Evolutionary conservation across 2,329 filamentous ascomycete species (phyloP), one percentile per base, ranked within the genome.

Genomic region (Aspergillus sp.): DNA sequence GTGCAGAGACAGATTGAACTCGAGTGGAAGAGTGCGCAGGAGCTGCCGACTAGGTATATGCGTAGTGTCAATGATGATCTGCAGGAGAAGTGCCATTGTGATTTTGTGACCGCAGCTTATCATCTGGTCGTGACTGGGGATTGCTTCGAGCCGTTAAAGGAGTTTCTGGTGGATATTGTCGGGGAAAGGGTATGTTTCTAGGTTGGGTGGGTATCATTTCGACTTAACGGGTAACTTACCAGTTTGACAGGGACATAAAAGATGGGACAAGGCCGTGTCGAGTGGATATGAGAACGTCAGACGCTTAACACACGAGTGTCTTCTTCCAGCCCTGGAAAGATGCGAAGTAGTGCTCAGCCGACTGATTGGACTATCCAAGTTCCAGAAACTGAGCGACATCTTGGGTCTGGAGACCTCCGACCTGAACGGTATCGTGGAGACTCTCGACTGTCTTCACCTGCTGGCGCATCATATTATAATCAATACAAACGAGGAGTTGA

Each of bases 241-340:
- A 19, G 19, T 19, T 19, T 19, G 3, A 19, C 43, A 93, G 85
- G 89, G 89, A 0, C 87, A 94, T 58, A 96, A 95, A 67, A 78
- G 93, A 42, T 98, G 93, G 93, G 90, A 97, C 52, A 94, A 91
- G 60, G 84, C 86, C 4, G 85, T 94, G 2, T 77, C 80, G 1
- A 80, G 81, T 3, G 88, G 89, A 1, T 83, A 96, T 19, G 82
- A 87, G 49, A 84, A 81, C 45, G 76, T 97, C 7, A 80, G 88
- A 43, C 79, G 80, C 44, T 75, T 97, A 8, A 75, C 89, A 0
- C 90, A 95, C 60, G 85, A 95, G 61, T 90, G 94, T 63, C 81
- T 96, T 44, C 75, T 97, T 2, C 93, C 93, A 0, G 88, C 88
- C 0, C 73, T 97, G 2, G 89, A 97, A 57, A 82, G 91, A 44